Base-by-base conservation (phyloP, 305 asterid species). In the Nicotiana rustica region DNA sequence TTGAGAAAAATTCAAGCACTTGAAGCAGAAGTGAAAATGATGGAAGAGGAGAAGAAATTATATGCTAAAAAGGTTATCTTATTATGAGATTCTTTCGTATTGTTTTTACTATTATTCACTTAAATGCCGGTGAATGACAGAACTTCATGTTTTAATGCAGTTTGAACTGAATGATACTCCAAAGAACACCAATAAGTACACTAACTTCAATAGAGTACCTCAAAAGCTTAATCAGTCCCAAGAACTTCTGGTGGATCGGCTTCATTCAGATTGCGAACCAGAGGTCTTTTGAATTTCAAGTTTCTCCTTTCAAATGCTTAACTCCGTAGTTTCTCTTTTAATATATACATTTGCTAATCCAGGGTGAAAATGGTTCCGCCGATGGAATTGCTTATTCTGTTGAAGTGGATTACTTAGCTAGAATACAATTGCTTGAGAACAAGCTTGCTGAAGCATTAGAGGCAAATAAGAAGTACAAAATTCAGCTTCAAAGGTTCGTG, bases 1-100 rank as follows among this genome's bases (percentile, higher is more conserved):
- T 84, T 84, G 71, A 88, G 83, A 90, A 91, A 87, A 91, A 89
- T 85, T 81, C 90, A 80, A 82, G 89, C 86, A 31, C 94, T 93
- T 57, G 94, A 90, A 91, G 90, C 80, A 61, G 84, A 91, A 31
- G 79, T 91, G 47, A 88, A 89, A 83, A 81, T 86, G 85, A 80
- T 84, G 89, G 82, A 82, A 85, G 90, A 90, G 87, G 88, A 83
- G 82, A 76, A 81, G 62, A 85, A 82, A 62, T 35, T 59, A 38
- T 59, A 75, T 55, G 76, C 41, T 77, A 87, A 85, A 82, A 90
- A 90, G 95, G 98, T 94, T 80, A 49, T 67, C 76, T 56, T 47
- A 73, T 13, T 71, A 21, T 10, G 2, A 78, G 8, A 4, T 33
- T 17, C 44, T 44, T 44, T 9, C 13, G 13, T 9, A 44, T 44